phyloP scores from a whole-genome alignment of 139 green algal species.

The Chlamydomonas eustigma region DNA sequence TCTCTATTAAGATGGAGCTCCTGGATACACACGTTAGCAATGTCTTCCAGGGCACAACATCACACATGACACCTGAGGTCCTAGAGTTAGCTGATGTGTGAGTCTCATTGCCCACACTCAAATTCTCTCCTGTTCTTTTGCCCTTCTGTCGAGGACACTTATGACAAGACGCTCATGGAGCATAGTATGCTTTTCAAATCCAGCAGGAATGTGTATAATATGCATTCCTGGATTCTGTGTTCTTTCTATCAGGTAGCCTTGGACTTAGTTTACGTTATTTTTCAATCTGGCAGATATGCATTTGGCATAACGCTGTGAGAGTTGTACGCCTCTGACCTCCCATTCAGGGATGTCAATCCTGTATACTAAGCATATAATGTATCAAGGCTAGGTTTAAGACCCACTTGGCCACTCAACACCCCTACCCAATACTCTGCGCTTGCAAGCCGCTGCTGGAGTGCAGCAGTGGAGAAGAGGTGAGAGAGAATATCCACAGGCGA shows the following conservation, averaged over 20 bases:
- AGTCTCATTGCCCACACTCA: no score
- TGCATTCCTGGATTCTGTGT: no score
- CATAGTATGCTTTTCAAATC: no score
- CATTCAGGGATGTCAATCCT: constrained; percentile 51
- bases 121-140: no score
- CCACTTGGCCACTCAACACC: background rate
- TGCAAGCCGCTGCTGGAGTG: background rate
- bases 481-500: no score
- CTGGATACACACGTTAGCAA: constrained; percentile 31
- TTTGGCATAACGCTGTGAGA: constrained; percentile 81
- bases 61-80: constrained; percentile 37
- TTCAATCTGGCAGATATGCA: no score
- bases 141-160: no score
- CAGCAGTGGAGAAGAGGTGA: no score
- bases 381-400: background rate
- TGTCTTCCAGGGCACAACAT: constrained; percentile 38
- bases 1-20: constrained; percentile 32
- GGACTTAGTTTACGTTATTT: background rate
- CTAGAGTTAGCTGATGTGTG: no score
- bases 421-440: background rate
- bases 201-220: no score
- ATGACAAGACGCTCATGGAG: no score
- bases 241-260: no score
- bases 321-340: constrained; percentile 60
- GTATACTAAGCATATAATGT: background rate